Conservation (phyloP, 1,284 basidiomycete species). For the Ustilago hordei region DNA sequence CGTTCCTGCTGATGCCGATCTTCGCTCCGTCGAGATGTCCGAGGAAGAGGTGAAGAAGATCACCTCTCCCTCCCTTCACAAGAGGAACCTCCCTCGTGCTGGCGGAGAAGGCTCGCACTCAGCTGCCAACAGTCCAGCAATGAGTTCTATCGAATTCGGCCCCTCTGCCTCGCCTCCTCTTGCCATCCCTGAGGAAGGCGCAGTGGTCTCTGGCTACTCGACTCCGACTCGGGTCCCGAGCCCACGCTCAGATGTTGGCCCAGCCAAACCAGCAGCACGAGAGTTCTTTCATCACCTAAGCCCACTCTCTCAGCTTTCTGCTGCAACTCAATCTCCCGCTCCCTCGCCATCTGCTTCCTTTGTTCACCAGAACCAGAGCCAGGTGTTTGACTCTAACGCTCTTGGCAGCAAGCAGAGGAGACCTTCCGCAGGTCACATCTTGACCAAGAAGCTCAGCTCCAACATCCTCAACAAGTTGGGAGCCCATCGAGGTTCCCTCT, state of each 20-base stretch:
- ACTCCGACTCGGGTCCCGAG: conserved; percentile 27
- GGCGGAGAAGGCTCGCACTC: not conserved
- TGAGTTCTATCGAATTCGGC: conserved; percentile 8
- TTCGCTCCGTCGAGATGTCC: conserved; percentile 43
- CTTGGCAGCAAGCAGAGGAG: conserved; percentile 13
- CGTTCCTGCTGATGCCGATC: conserved; percentile 47
- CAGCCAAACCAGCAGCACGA: conserved; percentile 21
- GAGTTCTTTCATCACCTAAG: conserved; percentile 38
- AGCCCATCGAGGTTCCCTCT: conserved; percentile 32
- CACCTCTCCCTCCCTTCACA: not conserved
- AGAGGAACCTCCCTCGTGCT: not conserved
- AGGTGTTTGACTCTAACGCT: not conserved
- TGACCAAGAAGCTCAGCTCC: conserved; percentile 44
- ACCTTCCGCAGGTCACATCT: conserved; percentile 30
- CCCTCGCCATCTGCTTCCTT: not conserved
- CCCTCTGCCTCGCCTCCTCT: conserved; percentile 17
- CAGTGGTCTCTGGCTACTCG: conserved; percentile 26
- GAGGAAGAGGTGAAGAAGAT: conserved; percentile 34
- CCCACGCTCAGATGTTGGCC: conserved; percentile 20
- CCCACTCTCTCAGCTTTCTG: conserved; percentile 40
- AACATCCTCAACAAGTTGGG: conserved; percentile 37
- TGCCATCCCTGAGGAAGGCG: conserved; percentile 15
- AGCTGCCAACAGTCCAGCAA: conserved; percentile 8
- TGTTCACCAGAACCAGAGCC: not conserved
- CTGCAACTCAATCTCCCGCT: conserved; percentile 9